Evolutionary conservation across 352 stramenopile genomes (phyloP), one percentile per base, ranked within the genome.

Genomic region (Phytophthora tubulina): DNA sequence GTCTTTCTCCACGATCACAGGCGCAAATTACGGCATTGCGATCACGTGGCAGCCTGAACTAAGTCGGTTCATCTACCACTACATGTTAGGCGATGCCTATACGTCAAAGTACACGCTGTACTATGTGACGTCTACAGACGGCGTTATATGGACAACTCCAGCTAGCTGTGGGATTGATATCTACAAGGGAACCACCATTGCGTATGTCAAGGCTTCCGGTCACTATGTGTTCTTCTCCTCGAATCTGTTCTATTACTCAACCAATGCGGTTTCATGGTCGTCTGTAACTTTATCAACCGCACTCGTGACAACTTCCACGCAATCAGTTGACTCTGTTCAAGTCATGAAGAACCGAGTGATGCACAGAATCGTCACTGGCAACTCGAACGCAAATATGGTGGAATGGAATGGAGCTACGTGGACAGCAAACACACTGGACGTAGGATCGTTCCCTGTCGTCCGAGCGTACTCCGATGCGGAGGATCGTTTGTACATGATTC

Each of bases 401-500:
- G 38, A 44, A 44, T 44, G 38, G 38, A 44, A 44, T 44, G 38
- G 38, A 44, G 15, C 38, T 44, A 44, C 38, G 15, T 44, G 38
- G 38, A 44, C 38, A 44, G 38, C 38, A 44, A 44, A 44, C 38
- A 44, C 38, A 44, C 38, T 44, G 15, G 38, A 44, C 38, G 38
- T 44, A 44, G 38, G 38, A 44, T 44, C 38, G 9, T 44, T 44
- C 15, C 38, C 38, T 44, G 38, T 44, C 38, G 38, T 44, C 38
- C 38, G 38, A 44, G 38, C 38, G 38, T 44, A 15, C 38, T 44
- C 38, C 38, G 38, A 44, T 44, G 38, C 38, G 15, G 38, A 44
- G 38, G 38, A 44, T 44, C 38, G 38, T 44, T 44, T 44, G 38
- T 44, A 44, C 38, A 44, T 44, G 38, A 44, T 44, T 44, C 38